Base-by-base conservation (phyloP, 441 rosid genomes). In the Capsella rubella region DNA sequence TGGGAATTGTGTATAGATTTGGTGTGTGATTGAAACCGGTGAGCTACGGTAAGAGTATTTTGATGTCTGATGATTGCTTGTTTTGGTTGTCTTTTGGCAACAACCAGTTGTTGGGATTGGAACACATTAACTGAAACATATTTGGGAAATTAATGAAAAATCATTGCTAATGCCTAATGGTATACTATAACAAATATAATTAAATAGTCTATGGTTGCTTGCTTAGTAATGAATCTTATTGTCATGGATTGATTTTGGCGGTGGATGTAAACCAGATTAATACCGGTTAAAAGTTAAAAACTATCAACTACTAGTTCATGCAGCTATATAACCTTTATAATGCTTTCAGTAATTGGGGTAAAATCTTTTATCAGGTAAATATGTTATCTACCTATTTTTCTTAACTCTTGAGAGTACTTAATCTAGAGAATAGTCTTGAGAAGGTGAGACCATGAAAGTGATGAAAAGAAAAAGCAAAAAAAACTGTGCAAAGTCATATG, bases 91-190 rank as follows among this genome's bases (percentile, higher is more conserved):
- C 40, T 72, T 59, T 13, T 60, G 52, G 52, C 59, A 67, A 67
- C 73, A 72, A 78, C 78, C 71, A 73, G 81, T 78, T 67, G 81
- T 78, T 78, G 70, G 61, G 81, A 73, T 72, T 66, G 60, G 10
- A 72, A 72, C 78, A 35, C 18, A 54, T 72, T 54, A 78, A 34
- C 81, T 78, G 45, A 66, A 72, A 42, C 59, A 51, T 61, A 64
- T 54, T 62, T 61, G 16, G 37, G 34, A 16, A 54, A 63, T 16
- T 15, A 61, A 53, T 52, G 14, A 62, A 40, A 21, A 55, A 55
- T 35, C 11, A 39, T 55, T 63, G 16, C 34, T 50, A 42, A 3
- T 39, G 57, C 18, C 35, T 51, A 42, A 34, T 32, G 21, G 21
- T 21, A 21, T 21, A 21, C 21, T 21, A 21, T 21, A 1, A 0